These are phyloP conservation scores for Periglandula ipomoeae DNA, from an alignment of 2,329 filamentous ascomycete species.

Conservation along the genomic window DNA sequence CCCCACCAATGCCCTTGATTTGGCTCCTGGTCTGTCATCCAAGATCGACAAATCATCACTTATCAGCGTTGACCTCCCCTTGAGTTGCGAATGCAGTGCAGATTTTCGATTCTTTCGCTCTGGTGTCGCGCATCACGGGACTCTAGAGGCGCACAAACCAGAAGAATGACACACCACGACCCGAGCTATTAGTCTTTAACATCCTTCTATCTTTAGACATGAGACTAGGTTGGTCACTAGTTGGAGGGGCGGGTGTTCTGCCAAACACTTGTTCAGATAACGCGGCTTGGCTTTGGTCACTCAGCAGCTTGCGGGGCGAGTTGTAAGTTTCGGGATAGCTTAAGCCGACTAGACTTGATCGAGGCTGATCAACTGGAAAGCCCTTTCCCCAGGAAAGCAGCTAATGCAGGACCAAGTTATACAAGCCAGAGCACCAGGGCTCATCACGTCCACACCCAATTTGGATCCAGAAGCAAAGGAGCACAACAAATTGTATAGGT, in stretches of 20 bases:
- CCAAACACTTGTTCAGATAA: background rate
- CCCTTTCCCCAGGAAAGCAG: background rate
- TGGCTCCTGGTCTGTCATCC: no score
- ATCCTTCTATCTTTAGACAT: background rate
- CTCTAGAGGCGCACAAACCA: background rate
- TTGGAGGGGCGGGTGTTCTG: background rate
- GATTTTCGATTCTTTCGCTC: background rate
- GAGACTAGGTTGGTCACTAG: background rate
- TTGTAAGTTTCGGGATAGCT: background rate
- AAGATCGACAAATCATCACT: no score
- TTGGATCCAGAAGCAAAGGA: no score
- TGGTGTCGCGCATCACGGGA: background rate
- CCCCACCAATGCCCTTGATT: no score
- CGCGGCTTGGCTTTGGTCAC: background rate
- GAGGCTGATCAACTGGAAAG: background rate
- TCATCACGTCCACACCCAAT: no score
- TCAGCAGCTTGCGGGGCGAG: background rate
- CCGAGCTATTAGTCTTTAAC: background rate
- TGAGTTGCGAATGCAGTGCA: no score
- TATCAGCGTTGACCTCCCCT: no score
- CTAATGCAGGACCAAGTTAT: background rate
- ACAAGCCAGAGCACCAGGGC: background rate
- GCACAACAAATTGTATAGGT: no score
- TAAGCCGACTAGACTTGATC: background rate
- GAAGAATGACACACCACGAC: background rate